Conservation (phyloP, 2,329 filamentous ascomycete species). For the Truncatella angustata region DNA sequence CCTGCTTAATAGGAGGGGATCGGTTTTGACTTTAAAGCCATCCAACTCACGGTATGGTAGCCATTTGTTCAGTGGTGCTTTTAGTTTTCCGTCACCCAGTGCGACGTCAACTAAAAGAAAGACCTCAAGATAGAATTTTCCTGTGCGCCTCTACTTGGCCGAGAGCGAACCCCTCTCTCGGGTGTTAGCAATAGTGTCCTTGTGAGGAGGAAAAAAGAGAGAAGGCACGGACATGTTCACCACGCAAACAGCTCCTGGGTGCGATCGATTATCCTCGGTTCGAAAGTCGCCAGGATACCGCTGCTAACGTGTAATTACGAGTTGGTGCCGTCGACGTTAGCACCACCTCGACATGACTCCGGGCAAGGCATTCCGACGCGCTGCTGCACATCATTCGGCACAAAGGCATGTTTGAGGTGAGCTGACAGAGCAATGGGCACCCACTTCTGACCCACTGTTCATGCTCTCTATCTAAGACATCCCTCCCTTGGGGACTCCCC, state of each 20-base stretch:
- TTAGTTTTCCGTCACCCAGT: background rate
- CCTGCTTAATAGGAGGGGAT: background rate
- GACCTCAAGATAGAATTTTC: no score
- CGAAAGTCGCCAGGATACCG: background rate
- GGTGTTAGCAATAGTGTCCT: no score
- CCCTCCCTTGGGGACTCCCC: background rate
- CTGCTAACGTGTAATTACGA: slow-evolving; percentile 1
- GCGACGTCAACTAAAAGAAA: background rate
- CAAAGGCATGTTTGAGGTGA: background rate
- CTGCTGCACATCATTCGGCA: background rate
- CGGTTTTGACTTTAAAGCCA: background rate
- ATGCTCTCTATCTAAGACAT: background rate
- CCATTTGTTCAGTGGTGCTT: background rate
- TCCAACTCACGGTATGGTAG: background rate
- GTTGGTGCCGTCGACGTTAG: background rate
- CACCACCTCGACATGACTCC: background rate
- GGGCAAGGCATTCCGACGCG: background rate
- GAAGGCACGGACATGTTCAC: background rate
- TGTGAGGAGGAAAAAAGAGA: background rate
- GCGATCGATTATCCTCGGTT: background rate
- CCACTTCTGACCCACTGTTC: background rate
- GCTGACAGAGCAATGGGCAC: background rate
- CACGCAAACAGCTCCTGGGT: background rate
- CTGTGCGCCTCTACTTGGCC: no score
- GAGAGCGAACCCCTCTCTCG: no score